Conservation (phyloP, 2,329 filamentous ascomycete species). For the Phaeosphaeria sp. region DNA sequence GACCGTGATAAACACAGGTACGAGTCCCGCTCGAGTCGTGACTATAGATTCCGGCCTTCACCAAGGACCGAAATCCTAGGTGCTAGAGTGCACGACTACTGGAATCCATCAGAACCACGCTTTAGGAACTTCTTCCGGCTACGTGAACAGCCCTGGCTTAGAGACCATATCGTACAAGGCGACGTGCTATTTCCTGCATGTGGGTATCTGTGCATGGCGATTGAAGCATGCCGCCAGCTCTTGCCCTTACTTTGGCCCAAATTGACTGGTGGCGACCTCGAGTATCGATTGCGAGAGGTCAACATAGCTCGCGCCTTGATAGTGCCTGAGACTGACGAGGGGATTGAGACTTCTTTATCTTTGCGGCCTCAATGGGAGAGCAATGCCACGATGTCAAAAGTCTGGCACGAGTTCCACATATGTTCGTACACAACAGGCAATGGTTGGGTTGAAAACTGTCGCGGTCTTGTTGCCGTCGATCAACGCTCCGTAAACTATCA, state of each 20-base stretch:
- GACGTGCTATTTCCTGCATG: slow-evolving; percentile 27
- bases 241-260: background rate
- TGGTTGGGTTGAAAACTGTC: slow-evolving; percentile 19
- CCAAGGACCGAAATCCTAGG: slow-evolving; percentile 25
- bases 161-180: slow-evolving; percentile 23
- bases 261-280: background rate
- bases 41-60: slow-evolving; percentile 21
- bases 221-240: slow-evolving; percentile 19
- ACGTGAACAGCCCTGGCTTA: slow-evolving; percentile 28
- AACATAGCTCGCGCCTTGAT: slow-evolving; percentile 23
- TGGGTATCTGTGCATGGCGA: slow-evolving; percentile 22
- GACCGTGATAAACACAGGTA: slow-evolving; percentile 24
- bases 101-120: slow-evolving; percentile 12
- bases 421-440: slow-evolving; percentile 16
- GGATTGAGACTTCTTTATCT: slow-evolving; percentile 18
- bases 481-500: slow-evolving; percentile 1
- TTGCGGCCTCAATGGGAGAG: background rate
- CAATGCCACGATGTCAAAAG: background rate
- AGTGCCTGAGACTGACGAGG: slow-evolving; percentile 31
- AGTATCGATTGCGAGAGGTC: slow-evolving; percentile 28
- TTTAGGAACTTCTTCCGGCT: slow-evolving; percentile 33
- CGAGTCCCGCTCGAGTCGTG: slow-evolving; percentile 25
- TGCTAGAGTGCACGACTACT: slow-evolving; percentile 8
- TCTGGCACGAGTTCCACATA: slow-evolving; percentile 18
- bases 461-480: slow-evolving; percentile 13